A percentile compares a stretch with the other conserved stretches of the same genome.
These are phyloP conservation scores for Cryptococcus sp. DNA, from an alignment of 1,284 basidiomycete genomes.

Conservation along the genomic window DNA sequence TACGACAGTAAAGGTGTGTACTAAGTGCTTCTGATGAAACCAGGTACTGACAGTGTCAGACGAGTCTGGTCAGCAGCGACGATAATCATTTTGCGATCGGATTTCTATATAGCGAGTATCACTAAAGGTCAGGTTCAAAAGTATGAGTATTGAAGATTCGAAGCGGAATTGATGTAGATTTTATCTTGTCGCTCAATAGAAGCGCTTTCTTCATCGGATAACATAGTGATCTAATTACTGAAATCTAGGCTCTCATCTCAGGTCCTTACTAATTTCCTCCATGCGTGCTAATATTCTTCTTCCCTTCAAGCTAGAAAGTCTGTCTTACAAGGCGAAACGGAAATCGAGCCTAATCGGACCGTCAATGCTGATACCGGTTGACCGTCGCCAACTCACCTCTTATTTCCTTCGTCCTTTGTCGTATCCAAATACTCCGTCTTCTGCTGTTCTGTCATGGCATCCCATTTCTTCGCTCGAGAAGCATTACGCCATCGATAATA, in stretches of 20 bases:
- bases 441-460: constrained; percentile 12
- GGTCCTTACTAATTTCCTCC: too few species aligned
- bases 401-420: constrained; percentile 26
- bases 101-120: too few species aligned
- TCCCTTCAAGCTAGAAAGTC: not conserved
- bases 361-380: not conserved
- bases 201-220: too few species aligned
- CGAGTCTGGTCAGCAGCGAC: not conserved
- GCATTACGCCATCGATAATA: constrained; percentile 21
- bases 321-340: not conserved
- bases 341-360: not conserved
- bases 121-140: too few species aligned
- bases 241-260: too few species aligned
- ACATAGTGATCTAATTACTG: too few species aligned
- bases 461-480: constrained; percentile 11
- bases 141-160: too few species aligned
- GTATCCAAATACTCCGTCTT: constrained; percentile 18
- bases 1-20: constrained; percentile 25
- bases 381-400: constrained; percentile 9
- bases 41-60: not conserved
- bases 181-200: too few species aligned
- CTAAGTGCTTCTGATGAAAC: not conserved
- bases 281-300: not conserved
- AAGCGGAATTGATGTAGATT: too few species aligned
- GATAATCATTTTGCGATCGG: not conserved